Base-by-base conservation (phyloP, 805 yeast species). In the Nematodospora valgi region DNA sequence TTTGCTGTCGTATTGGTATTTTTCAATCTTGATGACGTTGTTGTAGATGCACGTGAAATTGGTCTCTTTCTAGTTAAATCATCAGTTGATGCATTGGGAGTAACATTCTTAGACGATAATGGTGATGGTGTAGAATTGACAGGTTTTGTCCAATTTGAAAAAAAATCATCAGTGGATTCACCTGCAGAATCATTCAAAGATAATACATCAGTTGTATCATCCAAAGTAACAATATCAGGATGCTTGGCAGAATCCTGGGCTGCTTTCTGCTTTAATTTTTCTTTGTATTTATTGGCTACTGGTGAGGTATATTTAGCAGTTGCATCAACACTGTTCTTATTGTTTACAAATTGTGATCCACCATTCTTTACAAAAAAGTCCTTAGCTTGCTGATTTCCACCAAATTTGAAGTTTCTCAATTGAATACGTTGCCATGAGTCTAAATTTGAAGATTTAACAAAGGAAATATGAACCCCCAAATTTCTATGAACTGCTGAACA, bases 401-500 rank as follows among this genome's bases (percentile, higher is more conserved):
- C 98, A 41, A 85, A 79, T 57, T 89, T 87, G 77, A 93, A 87
- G 57, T 86, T 78, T 51, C 98, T 78, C 55, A 93, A 71, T 60
- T 93, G 96, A 52, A 77, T 80, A 51, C 88, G 75, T 27, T 89
- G 81, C 98, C 98, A 93, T 58, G 87, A 85, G 62, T 93, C 98
- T 67, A 93, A 72, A 46, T 82, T 85, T 19, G 93, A 78, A 19
- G 96, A 86, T 58, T 88, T 86, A 40, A 93, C 98, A 68, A 93
- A 93, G 24, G 97, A 78, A 51, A 93, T 82, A 59, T 93, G 98
- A 24, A 89, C 97, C 40, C 98, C 98, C 64, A 93, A 63, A 59
- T 88, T 88, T 61, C 98, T 78, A 68, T 93, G 98, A 34, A 84
- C 87, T 3, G 98, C 89, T 35, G 96, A 85, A 61, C 98, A 93